phyloP scores from a whole-genome alignment of 2,329 filamentous ascomycete genomes.

The Thelonectria rubi region DNA sequence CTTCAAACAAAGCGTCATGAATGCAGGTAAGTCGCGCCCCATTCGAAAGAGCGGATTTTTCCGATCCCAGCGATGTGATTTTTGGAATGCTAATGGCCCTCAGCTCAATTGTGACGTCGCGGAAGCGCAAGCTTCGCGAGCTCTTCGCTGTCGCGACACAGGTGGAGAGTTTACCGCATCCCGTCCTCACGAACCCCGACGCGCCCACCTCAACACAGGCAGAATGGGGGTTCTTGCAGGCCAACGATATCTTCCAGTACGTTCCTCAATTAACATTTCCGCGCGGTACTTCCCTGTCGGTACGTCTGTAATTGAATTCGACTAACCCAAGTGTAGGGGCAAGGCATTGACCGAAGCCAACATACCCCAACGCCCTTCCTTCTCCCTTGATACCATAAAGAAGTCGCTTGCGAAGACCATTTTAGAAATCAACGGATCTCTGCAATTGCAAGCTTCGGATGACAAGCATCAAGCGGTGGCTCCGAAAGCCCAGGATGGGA shows the following conservation, averaged over 20 bases:
- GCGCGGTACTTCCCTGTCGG: conserved; percentile 27
- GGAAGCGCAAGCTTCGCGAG: conserved; percentile 90
- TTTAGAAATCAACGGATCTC: conserved; percentile 31
- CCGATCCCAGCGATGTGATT: conserved; percentile 58
- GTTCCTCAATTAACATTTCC: conserved; percentile 45
- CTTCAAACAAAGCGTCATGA: conserved; percentile 72
- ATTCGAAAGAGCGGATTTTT: conserved; percentile 59
- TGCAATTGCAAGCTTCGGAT: conserved; percentile 22
- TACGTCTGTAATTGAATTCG: conserved; percentile 31
- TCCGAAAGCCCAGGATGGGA: conserved; percentile 24
- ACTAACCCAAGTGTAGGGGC: conserved; percentile 45
- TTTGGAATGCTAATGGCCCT: conserved; percentile 54
- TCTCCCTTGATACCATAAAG: conserved; percentile 55
- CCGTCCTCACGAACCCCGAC: conserved; percentile 66
- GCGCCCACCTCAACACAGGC: conserved; percentile 60
- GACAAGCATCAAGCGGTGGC: conserved; percentile 21
- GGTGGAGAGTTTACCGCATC: conserved; percentile 67
- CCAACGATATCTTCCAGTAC: conserved; percentile 68
- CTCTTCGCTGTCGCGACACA: conserved; percentile 83
- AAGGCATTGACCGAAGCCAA: conserved; percentile 61
- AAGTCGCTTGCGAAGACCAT: conserved; percentile 47
- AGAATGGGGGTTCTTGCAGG: conserved; percentile 65
- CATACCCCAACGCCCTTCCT: conserved; percentile 59
- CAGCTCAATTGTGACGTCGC: conserved; percentile 80
- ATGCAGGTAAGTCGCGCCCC: conserved; percentile 62